Evolutionary conservation across 768 basidiomycete species (phyloP), one percentile per base, ranked within the genome.

Genomic region (Lenzites betulinus): DNA sequence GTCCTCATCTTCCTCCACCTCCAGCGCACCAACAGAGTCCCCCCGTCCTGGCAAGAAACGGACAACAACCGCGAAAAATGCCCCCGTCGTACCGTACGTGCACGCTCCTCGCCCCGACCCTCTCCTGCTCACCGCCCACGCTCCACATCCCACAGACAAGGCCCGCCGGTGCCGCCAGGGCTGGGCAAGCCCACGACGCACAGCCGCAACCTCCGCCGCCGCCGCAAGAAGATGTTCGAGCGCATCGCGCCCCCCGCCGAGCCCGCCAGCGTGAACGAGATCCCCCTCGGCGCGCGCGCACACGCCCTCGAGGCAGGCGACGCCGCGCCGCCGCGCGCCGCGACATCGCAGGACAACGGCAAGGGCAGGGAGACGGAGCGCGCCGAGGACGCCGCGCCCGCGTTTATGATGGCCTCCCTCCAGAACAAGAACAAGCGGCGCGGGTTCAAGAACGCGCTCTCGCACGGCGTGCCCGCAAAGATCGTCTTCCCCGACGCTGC

Each of bases 361-460:
- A 49, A 46, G 43, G 54, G 33, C 1, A 26, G 43, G 20, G 42
- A 18, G 22, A 25, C 36, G 38, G 42, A 43, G 23, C 30, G 49
- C 54, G 15, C 12, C 3, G 12, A 48, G 12, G 42, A 57, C 63
- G 66, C 58, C 58, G 69, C 44, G 60, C 78, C 46, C 69, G 60
- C 62, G 23, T 57, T 70, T 51, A 82, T 71, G 62, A 74, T 85
- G 82, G 76, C 82, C 42, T 83, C 83, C 0, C 72, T 90, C 22
- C 78, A 82, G 44, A 91, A 89, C 70, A 90, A 89, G 72, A 91
- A 90, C 72, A 92, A 91, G 71, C 83, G 81, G 46, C 87, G 83
- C 58, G 85, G 84, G 20, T 90, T 87, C 72, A 85, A 80, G 65
- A 76, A 81, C 50, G 74, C 81, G 7, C 77, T 86, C 71, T 64